These are phyloP conservation scores for Exophiala sp. DNA, from an alignment of 2,329 filamentous ascomycete species.

Conservation along the genomic window DNA sequence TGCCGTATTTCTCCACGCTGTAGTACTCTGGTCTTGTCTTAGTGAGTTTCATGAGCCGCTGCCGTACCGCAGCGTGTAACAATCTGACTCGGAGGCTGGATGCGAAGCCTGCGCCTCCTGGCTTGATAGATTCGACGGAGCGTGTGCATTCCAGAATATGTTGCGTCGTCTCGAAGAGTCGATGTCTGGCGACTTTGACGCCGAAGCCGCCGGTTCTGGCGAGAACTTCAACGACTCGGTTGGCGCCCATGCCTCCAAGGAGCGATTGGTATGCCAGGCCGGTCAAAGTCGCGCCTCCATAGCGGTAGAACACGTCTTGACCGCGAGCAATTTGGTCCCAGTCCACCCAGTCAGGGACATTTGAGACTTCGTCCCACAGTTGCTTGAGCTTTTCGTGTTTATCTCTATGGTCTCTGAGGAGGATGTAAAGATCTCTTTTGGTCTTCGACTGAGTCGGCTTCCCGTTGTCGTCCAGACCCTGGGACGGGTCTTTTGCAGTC, in stretches of 20 bases:
- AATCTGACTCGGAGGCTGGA: conserved; percentile 66
- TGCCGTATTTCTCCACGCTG: conserved; percentile 54
- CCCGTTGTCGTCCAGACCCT: conserved; percentile 9
- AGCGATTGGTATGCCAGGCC: conserved; percentile 63
- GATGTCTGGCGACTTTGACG: conserved; percentile 61
- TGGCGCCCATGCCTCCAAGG: conserved; percentile 61
- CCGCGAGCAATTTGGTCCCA: conserved; percentile 72
- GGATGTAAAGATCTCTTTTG: conserved; percentile 59
- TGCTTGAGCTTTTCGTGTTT: conserved; percentile 54
- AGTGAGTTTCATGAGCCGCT: conserved; percentile 60
- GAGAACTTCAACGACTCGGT: conserved; percentile 69
- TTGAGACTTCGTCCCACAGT: conserved; percentile 66
- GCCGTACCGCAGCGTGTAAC: conserved; percentile 64
- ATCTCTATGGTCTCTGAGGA: conserved; percentile 58
- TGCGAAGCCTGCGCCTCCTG: conserved; percentile 62
- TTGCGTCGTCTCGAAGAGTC: conserved; percentile 71
- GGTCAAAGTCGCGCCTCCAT: conserved; percentile 64
- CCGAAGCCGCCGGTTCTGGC: conserved; percentile 71
- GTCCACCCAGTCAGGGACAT: conserved; percentile 70
- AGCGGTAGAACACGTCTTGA: conserved; percentile 74
- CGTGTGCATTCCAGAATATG: conserved; percentile 69
- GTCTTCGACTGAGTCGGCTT: conserved; percentile 23
- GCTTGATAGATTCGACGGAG: conserved; percentile 62
- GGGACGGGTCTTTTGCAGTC: conserved; percentile 22
- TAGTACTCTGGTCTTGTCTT: conserved; percentile 60